Conservation (phyloP, 768 basidiomycete genomes). For the Boletus tylopilopsis region DNA sequence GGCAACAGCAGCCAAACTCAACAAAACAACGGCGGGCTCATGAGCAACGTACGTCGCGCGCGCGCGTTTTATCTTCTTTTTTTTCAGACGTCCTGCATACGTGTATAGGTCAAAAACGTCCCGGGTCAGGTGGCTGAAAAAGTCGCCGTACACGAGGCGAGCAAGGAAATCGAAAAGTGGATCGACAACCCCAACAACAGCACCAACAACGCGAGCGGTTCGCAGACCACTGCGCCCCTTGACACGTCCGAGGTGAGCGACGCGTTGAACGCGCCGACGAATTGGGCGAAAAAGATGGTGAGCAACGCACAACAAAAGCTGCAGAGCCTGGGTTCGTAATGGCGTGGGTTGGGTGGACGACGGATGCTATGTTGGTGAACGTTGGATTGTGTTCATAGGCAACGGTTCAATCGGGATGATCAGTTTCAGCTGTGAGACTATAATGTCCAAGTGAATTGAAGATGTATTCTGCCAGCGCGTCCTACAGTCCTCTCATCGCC, state of each 20-base stretch:
- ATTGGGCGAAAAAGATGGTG: slow-evolving; percentile 17
- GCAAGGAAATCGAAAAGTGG: slow-evolving; percentile 1
- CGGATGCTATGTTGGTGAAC: too few species aligned
- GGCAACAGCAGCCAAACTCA: neutral
- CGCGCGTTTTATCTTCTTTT: neutral
- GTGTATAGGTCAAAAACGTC: neutral
- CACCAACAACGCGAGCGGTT: neutral
- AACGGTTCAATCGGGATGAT: too few species aligned
- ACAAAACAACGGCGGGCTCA: slow-evolving; percentile 2
- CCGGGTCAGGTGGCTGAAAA: slow-evolving; percentile 8
- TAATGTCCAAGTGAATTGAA: too few species aligned
- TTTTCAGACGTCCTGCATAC: neutral
- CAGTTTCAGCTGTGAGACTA: too few species aligned
- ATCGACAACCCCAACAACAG: neutral
- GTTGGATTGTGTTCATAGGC: too few species aligned
- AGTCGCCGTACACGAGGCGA: slow-evolving; percentile 11
- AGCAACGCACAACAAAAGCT: slow-evolving; percentile 11
- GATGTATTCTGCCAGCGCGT: too few species aligned
- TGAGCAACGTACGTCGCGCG: slow-evolving; percentile 4
- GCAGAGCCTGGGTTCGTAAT: slow-evolving; percentile 1
- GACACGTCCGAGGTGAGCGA: neutral
- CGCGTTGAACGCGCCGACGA: slow-evolving; percentile 4
- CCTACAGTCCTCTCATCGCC: too few species aligned
- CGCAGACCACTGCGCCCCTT: neutral
- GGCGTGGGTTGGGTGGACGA: neutral